Evolutionary conservation across 495 filamentous ascomycete genomes (phyloP), one percentile per base, ranked within the genome.

Genomic region (Penicillium tannophilum): DNA sequence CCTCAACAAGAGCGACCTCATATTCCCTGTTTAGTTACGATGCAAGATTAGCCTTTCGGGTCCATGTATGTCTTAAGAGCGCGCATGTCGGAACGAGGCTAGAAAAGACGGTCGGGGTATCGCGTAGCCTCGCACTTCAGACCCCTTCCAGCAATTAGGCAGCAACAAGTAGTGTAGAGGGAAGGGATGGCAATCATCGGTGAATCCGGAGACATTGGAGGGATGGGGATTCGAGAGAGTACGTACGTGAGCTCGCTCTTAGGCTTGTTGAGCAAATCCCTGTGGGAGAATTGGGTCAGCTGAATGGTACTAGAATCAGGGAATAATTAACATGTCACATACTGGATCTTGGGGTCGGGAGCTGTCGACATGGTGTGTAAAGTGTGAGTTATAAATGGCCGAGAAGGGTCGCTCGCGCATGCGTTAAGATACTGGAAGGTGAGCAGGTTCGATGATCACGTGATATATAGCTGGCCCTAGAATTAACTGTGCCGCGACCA

Each of bases 1-100:
- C 90, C 68, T 96, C 92, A 63, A 96, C 87, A 62, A 90, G 84
- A 49, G 87, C 84, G 63, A 96, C 87, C 73, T 97, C 92, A 76
- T 91, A 96, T 76, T 97, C 92, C 45, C 90, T 92, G 63, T 63
- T 54, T 30, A 60, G 53, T 45, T 50, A 50, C 47, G 47, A 60
- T 55, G 52, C 57, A 59, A 53, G 56, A 62, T 68, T 64, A 71
- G 62, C 52, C 57, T 70, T 65, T 51, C 61, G 20, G 4, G 24
- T 55, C 41, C 44, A 49, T 62, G 55, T 70, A 61, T 58, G 59
- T 50, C 24, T 52, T 56, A 44, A 42, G 54, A 55, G 55, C 33
- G 56, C 36, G 60, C 60, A 65, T 67, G 65, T 63, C n/a, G 54
- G 60, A 55, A 63, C 71, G 64, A 63, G 62, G 60, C 33, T 23